Percentiles rank a stretch among this genome's conserved stretches.
phyloP scores from a whole-genome alignment of 2,329 filamentous ascomycete genomes.

The Phialophora tarda region DNA sequence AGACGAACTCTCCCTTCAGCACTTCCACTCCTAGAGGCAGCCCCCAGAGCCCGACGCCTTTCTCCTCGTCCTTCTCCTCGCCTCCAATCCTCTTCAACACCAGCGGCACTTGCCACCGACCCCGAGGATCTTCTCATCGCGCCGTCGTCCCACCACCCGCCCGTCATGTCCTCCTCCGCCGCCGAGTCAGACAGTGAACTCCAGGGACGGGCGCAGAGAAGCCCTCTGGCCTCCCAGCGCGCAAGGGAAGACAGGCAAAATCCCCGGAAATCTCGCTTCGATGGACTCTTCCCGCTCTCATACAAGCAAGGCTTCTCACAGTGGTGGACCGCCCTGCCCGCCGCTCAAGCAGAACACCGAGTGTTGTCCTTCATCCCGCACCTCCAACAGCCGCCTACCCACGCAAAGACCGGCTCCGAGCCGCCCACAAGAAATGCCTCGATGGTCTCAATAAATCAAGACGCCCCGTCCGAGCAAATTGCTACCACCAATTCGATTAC shows the following conservation, averaged over 20 bases:
- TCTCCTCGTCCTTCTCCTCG: conserved; percentile 14
- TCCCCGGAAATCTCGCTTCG: conserved; percentile 40
- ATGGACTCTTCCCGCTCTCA: conserved; percentile 76
- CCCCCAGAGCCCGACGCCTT: conserved; percentile 18
- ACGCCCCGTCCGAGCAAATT: conserved; percentile 45
- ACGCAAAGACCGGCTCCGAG: conserved; percentile 66
- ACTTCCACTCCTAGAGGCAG: conserved; percentile 32
- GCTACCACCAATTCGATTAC: conserved; percentile 57
- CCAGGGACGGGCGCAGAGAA: conserved; percentile 49
- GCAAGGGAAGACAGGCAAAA: conserved; percentile 43
- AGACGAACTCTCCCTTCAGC: conserved; percentile 23
- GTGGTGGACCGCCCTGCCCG: conserved; percentile 90
- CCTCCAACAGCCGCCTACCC: conserved; percentile 72
- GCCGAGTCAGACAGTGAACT: conserved; percentile 44
- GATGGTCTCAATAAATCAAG: conserved; percentile 47
- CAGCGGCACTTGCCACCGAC: conserved; percentile 10
- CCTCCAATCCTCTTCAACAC: conserved; percentile 27
- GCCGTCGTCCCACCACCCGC: conserved; percentile 33
- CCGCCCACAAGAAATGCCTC: conserved; percentile 51
- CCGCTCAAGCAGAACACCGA: conserved; percentile 81
- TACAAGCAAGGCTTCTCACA: conserved; percentile 91
- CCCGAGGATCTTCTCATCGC: conserved; percentile 28
- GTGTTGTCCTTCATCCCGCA: conserved; percentile 87
- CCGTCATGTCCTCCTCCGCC: conserved; percentile 38
- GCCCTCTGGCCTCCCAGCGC: conserved; percentile 56